Evolutionary conservation across 1,139 yeast species (phyloP).

Genomic region (Starmera stellimalicola): DNA sequence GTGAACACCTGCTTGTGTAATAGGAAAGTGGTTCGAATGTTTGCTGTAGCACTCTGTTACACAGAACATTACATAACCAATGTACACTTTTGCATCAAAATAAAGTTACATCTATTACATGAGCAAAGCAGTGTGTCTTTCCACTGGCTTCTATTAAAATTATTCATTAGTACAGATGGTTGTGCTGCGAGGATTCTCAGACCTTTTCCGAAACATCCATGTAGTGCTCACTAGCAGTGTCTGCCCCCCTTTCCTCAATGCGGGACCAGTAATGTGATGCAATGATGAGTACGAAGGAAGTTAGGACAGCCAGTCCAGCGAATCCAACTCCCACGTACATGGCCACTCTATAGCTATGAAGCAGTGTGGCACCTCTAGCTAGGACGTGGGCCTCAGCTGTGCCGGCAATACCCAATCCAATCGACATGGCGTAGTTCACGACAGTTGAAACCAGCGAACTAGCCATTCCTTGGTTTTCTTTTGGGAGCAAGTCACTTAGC

Average conservation of each 20-base stretch:
- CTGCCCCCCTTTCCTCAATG: no score
- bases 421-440: constrained; percentile 43
- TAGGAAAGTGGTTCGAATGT: constrained; percentile 49
- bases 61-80: no score
- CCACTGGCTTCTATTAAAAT: no score
- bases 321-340: constrained; percentile 28
- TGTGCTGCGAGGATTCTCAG: no score
- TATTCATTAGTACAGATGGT: no score
- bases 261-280: constrained; percentile 1
- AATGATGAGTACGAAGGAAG: constrained; percentile 5
- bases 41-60: no score
- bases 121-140: no score
- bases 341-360: constrained; percentile 36
- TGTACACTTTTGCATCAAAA: no score
- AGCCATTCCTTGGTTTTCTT: constrained; percentile 50
- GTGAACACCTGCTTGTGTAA: no score
- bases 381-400: constrained; percentile 35
- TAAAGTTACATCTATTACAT: no score
- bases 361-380: constrained; percentile 15
- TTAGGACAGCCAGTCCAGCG: constrained; percentile 15
- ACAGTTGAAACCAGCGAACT: constrained; percentile 48
- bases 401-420: constrained; percentile 41
- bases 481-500: constrained; percentile 40
- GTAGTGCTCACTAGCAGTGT: no score
- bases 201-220: constrained; percentile 1